Evolutionary conservation across 495 filamentous ascomycete genomes (phyloP), one percentile per base, ranked within the genome.

Genomic region (Trichoderma gamsii): DNA sequence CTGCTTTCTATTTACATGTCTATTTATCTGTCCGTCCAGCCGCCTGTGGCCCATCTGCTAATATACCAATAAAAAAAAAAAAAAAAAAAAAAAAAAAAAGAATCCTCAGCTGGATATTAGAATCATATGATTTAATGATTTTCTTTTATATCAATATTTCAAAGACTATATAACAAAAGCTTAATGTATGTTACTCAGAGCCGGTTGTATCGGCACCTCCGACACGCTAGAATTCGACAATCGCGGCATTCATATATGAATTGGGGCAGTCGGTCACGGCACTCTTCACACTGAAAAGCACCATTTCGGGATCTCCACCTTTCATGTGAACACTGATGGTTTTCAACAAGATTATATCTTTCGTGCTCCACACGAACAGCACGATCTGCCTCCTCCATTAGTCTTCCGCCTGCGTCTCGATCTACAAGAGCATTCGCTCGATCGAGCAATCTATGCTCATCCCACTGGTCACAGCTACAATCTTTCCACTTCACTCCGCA

Each of bases 401-500:
- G 25, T 13, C 4, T 11, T n/a, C 41, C 64, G 6, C 29, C 64
- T 41, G 38, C 64, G n/a, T 41, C 29, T 4, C 64, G 38, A 44
- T 66, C 25, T 7, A 51, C 59, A 18, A 63, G 25, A 13, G 13
- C 59, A 15, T 63, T 38, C 4, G 76, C 79, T 63, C 77, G 73
- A 12, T 67, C 70, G 18, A 73, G 59, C 3, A 82, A 73, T 29
- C 71, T 73, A 5, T 68, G 32, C 63, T 82, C 80, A 18, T 80
- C 67, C 77, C 79, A 84, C 18, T 77, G 69, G 8, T n/a, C 70
- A 65, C 85, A 87, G 6, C 8, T 0, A 69, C 85, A 89, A 0
- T 69, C 79, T 67, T 82, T 82, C 85, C 86, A 89, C 16, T 12
- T 38, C 2, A 68, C 61, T 4, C 82, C 84, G 69, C 86, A 88